Evolutionary conservation across 345 rosid genomes (phyloP), one percentile per base, ranked within the genome.

Genomic region (Murraya koenigii): DNA sequence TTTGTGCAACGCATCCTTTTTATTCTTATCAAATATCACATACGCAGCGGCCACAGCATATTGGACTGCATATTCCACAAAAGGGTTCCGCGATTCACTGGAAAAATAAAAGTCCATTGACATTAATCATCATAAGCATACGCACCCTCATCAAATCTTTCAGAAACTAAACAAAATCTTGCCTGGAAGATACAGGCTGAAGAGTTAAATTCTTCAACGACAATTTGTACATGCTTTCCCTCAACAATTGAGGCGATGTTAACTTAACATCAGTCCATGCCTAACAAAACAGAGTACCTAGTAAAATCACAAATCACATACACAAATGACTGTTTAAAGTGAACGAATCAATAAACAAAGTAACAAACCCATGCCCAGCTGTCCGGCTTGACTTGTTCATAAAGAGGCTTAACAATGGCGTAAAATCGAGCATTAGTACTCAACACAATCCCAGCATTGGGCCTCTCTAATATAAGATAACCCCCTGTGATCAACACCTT

Each of bases 401-500:
- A 55, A 77, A 91, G 87, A 6, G 97, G 97, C 80, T 89, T 94
- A 66, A 94, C 90, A 78, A 96, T 89, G 19, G 97, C 97, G 38
- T 92, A 94, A 82, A 96, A 96, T 4, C 99, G 94, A 56, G 97
- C 98, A 84, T 84, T 91, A 4, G 99, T 96, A 83, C 97, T 96
- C 75, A 96, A 86, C 74, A 91, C 95, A 81, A 94, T 80, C 77
- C 99, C 99, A 26, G 99, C 85, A 81, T 94, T 94, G 25, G 99
- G 98, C 84, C 91, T 92, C 89, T 96, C 99, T 76, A 96, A 82
- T 76, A 96, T 82, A 20, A 96, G 94, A 77, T 96, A 96, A 7
- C 99, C 98, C 6, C 99, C 99, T 10, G 97, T 88, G 84, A 96
- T 82, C 91, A 96, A 87, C 68, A 96, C 98, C 88, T 96, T 96